These are phyloP conservation scores for Phytopythium ostracodes DNA, from an alignment of 352 stramenopile species.

Conservation along the genomic window DNA sequence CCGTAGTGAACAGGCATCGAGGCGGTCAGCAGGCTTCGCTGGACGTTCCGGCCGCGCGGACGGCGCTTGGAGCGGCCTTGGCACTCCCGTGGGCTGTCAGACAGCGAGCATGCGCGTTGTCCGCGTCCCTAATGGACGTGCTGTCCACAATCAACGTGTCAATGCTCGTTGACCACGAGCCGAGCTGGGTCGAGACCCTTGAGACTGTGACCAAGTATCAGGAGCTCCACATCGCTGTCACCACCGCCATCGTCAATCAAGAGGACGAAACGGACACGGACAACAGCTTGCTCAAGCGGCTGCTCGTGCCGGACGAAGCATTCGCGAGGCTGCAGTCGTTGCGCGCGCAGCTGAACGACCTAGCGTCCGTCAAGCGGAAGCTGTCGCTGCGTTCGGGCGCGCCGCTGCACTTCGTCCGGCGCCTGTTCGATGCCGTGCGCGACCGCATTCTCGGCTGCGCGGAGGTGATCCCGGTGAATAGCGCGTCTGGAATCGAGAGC, in stretches of 20 bases:
- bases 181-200: background rate
- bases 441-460: background rate
- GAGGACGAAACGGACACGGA: background rate
- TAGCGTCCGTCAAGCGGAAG: constrained; percentile 3
- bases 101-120: background rate
- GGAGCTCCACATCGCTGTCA: background rate
- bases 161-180: background rate
- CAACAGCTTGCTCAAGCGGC: background rate
- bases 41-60: background rate
- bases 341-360: background rate
- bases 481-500: background rate
- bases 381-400: constrained; percentile 1
- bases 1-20: background rate
- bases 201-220: background rate
- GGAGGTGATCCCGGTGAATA: background rate
- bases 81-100: background rate
- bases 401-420: background rate
- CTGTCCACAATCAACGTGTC: background rate
- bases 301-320: background rate
- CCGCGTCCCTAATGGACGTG: background rate
- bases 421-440: background rate
- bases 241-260: background rate
- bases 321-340: background rate
- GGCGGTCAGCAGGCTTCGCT: too few species aligned
- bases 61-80: background rate